Percentiles rank a stretch among this genome's conserved stretches.
These are phyloP conservation scores for Phylloporus sp. DNA, from an alignment of 768 basidiomycete species.

Conservation along the genomic window DNA sequence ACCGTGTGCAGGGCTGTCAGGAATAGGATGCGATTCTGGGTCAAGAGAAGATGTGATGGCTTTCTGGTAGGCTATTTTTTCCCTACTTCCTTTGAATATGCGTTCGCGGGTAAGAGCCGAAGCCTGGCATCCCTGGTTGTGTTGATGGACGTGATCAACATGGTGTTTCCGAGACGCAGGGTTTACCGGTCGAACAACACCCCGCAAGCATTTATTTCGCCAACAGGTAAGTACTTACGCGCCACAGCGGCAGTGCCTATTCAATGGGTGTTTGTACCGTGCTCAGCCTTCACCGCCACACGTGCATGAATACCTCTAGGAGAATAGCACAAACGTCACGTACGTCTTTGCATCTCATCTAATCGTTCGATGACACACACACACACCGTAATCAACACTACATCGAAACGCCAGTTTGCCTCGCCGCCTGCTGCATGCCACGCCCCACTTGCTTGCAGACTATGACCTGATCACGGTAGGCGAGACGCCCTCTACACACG, in stretches of 20 bases:
- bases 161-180: constrained; percentile 59
- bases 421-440: background rate
- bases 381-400: background rate
- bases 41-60: constrained; percentile 70
- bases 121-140: background rate
- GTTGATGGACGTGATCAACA: constrained; percentile 67
- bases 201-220: constrained; percentile 50
- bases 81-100: background rate
- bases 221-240: constrained; percentile 48
- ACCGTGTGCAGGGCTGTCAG: constrained; percentile 55
- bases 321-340: constrained; percentile 62
- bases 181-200: constrained; percentile 67
- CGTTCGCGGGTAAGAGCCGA: constrained; percentile 2
- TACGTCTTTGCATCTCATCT: constrained; percentile 32
- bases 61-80: constrained; percentile 59
- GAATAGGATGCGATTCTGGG: constrained; percentile 70
- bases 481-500: constrained; percentile 58
- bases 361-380: constrained; percentile 13
- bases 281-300: constrained; percentile 26
- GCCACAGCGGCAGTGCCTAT: constrained; percentile 2
- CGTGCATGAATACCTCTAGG: constrained; percentile 63
- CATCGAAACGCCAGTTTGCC: background rate
- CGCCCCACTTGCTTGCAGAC: constrained; percentile 30
- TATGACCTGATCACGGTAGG: constrained; percentile 63
- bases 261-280: background rate